Evolutionary conservation across 1,139 yeast species (phyloP).

Genomic region (Taphrina wiesneri): DNA sequence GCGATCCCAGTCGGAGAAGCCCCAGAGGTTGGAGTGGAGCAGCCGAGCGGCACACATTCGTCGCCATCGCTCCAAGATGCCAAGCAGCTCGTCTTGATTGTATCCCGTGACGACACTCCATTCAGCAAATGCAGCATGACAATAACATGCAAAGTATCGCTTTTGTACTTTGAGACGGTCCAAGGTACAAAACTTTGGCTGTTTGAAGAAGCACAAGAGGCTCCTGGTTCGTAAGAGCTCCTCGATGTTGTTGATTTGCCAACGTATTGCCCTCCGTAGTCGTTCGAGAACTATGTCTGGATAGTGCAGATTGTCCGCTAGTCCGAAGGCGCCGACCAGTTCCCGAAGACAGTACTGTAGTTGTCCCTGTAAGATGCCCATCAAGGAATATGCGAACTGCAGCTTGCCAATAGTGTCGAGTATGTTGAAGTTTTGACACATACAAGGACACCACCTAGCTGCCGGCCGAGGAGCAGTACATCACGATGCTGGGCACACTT

Average conservation of each 20-base stretch:
- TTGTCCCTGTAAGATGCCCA: neutral
- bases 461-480: too few relatives aligned
- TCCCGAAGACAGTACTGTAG: neutral
- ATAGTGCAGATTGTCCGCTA: neutral
- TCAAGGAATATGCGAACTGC: neutral
- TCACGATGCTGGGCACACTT: too few relatives aligned
- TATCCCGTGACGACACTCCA: neutral
- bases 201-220: neutral
- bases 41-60: neutral
- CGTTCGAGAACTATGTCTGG: neutral
- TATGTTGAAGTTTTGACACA: neutral
- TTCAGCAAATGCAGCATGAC: neutral
- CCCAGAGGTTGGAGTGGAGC: neutral
- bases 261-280: neutral
- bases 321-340: neutral
- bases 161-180: neutral
- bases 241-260: neutral
- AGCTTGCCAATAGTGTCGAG: slow-evolving; percentile 2
- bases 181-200: neutral
- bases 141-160: neutral
- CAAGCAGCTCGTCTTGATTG: neutral
- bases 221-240: neutral
- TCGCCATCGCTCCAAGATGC: neutral
- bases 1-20: neutral
- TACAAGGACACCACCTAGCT: neutral